Conservation (phyloP, 257 asterid species). For the Petunia axillaris region DNA sequence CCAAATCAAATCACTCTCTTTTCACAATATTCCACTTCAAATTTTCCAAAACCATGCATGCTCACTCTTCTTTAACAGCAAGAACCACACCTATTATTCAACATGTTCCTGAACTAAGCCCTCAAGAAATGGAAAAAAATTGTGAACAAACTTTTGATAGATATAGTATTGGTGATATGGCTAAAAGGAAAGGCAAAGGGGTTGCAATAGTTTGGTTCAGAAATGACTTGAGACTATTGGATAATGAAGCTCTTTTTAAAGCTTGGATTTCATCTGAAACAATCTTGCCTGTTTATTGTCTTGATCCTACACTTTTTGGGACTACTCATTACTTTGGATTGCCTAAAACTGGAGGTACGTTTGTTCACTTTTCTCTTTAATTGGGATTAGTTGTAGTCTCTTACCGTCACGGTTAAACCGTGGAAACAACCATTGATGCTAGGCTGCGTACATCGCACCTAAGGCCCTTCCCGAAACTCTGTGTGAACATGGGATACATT, state of each 20-base stretch:
- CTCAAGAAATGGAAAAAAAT: conserved; percentile 61
- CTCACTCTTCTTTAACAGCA: conserved; percentile 43
- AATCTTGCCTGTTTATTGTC: conserved; percentile 83
- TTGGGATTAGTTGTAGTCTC: neutral
- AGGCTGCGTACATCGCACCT: too few species aligned
- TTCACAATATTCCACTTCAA: conserved; percentile 12
- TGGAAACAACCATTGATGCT: too few species aligned
- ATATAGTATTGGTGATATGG: conserved; percentile 35
- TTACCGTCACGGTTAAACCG: neutral
- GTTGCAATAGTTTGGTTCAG: conserved; percentile 91
- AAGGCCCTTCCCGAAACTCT: too few species aligned
- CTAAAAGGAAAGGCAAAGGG: conserved; percentile 67
- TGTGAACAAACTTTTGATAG: conserved; percentile 52
- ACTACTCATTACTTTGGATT: conserved; percentile 74
- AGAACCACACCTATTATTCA: conserved; percentile 48
- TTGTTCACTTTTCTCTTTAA: too few species aligned
- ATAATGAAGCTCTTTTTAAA: conserved; percentile 74
- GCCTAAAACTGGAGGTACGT: conserved; percentile 93
- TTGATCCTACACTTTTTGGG: conserved; percentile 71
- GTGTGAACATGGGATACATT: too few species aligned
- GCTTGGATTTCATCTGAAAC: conserved; percentile 83
- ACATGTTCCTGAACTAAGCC: conserved; percentile 61
- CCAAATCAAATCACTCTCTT: neutral
- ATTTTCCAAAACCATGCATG: conserved; percentile 36
- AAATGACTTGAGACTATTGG: conserved; percentile 82